phyloP scores from a whole-genome alignment of 352 stramenopile species.

The Globisporangium abappressorium region DNA sequence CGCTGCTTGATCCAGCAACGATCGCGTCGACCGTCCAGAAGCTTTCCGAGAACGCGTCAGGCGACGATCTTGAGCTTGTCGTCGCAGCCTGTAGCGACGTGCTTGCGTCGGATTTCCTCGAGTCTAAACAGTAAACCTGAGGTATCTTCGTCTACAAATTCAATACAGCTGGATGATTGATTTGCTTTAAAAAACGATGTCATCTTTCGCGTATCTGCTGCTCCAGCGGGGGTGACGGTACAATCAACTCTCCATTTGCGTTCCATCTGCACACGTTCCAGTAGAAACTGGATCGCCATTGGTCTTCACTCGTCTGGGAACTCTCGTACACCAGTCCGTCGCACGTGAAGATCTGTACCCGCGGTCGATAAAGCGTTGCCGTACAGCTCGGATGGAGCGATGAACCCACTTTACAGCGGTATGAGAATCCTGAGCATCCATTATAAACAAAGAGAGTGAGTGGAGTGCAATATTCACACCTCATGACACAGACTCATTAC shows the following conservation, averaged over 20 bases:
- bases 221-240: not conserved
- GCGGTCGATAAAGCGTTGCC: conserved; percentile 25
- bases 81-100: conserved; percentile 35
- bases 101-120: conserved; percentile 17
- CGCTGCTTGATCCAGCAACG: conserved; percentile 34
- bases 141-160: not conserved
- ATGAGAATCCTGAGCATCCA: conserved; percentile 21
- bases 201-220: not conserved
- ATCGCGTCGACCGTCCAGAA: conserved; percentile 49
- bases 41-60: conserved; percentile 40
- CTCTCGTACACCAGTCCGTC: conserved; percentile 40
- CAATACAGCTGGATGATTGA: not conserved
- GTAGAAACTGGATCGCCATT: conserved; percentile 44
- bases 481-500: too few relatives aligned
- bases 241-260: conserved; percentile 25
- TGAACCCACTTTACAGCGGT: conserved; percentile 39
- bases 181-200: not conserved
- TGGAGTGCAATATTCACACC: not conserved
- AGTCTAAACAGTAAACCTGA: not conserved
- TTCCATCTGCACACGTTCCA: conserved; percentile 55
- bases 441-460: not conserved
- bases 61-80: conserved; percentile 44
- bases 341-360: conserved; percentile 54
- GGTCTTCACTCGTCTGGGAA: conserved; percentile 13
- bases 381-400: conserved; percentile 21